Evolutionary conservation across 148 eudicot genomes (phyloP).

Genomic region (Heliosperma pusillum): DNA sequence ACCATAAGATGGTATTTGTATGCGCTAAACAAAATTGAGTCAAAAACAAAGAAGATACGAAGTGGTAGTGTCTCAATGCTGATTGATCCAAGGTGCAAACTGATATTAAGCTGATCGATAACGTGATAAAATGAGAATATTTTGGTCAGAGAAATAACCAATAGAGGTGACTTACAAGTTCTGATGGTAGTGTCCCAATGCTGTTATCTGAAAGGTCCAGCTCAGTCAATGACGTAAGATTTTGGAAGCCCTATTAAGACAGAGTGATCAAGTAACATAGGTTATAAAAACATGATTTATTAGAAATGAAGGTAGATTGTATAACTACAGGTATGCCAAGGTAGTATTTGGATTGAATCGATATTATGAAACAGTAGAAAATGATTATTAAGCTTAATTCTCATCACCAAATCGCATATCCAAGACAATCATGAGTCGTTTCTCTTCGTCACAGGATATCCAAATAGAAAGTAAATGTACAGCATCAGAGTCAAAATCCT

Average conservation of each 20-base stretch:
- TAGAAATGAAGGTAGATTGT: not conserved
- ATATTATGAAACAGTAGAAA: too few relatives aligned
- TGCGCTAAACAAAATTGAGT: not conserved
- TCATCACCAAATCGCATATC: too few relatives aligned
- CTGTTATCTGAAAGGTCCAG: constrained; percentile 84
- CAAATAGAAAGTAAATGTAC: too few relatives aligned
- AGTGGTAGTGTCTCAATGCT: too few relatives aligned
- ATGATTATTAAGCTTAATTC: too few relatives aligned
- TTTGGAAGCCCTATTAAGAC: constrained; percentile 63
- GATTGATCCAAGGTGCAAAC: not conserved
- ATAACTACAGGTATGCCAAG: not conserved
- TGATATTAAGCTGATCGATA: not conserved
- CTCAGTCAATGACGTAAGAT: constrained; percentile 67
- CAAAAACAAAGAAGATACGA: not conserved
- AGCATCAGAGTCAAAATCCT: too few relatives aligned
- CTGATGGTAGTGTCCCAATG: constrained; percentile 67
- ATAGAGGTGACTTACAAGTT: constrained; percentile 54
- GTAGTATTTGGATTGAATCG: not conserved
- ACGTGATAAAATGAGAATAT: too few relatives aligned
- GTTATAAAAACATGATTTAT: not conserved
- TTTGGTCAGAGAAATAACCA: not conserved
- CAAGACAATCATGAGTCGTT: too few relatives aligned
- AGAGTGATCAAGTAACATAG: not conserved
- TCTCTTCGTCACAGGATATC: too few relatives aligned
- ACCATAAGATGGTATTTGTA: not conserved